These are phyloP conservation scores for Aschersonia sp. DNA, from an alignment of 2,329 filamentous ascomycete genomes.

Conservation along the genomic window DNA sequence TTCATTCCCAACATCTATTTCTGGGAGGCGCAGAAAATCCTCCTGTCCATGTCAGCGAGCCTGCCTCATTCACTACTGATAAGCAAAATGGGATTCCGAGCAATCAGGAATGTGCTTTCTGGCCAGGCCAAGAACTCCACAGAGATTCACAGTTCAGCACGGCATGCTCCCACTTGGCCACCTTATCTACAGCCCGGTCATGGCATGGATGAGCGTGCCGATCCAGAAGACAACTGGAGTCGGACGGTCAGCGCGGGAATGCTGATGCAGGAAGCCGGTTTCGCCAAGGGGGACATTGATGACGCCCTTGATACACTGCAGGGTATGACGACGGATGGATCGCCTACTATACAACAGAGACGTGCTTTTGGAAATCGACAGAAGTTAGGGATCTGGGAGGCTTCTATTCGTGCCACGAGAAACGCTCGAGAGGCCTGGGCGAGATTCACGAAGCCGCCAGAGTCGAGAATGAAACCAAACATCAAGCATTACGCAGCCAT, in stretches of 20 bases:
- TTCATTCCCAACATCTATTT: conserved; percentile 16
- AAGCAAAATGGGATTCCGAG: conserved; percentile 33
- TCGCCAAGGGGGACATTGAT: conserved; percentile 30
- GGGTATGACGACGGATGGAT: conserved; percentile 32
- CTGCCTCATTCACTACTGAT: conserved; percentile 36
- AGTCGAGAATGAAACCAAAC: conserved; percentile 18
- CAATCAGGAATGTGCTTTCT: conserved; percentile 38
- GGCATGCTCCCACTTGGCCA: conserved; percentile 41
- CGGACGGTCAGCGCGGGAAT: conserved; percentile 36
- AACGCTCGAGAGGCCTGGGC: conserved; percentile 49
- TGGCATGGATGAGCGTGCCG: conserved; percentile 41
- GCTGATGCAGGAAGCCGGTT: conserved; percentile 43
- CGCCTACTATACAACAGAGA: conserved; percentile 41
- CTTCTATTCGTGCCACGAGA: conserved; percentile 41
- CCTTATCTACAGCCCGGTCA: conserved; percentile 43
- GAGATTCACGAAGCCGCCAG: conserved; percentile 25
- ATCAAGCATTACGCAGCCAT: conserved; percentile 40
- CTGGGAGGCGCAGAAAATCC: conserved; percentile 41
- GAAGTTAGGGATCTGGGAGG: conserved; percentile 31
- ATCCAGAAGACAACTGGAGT: conserved; percentile 36
- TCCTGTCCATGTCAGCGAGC: conserved; percentile 36
- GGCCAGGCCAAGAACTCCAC: conserved; percentile 35
- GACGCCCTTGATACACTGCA: conserved; percentile 35
- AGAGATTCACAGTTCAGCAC: conserved; percentile 32
- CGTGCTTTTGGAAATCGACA: conserved; percentile 7